These are phyloP conservation scores for Apiotrichum montevideense DNA, from an alignment of 1,284 basidiomycete genomes.

Conservation along the genomic window DNA sequence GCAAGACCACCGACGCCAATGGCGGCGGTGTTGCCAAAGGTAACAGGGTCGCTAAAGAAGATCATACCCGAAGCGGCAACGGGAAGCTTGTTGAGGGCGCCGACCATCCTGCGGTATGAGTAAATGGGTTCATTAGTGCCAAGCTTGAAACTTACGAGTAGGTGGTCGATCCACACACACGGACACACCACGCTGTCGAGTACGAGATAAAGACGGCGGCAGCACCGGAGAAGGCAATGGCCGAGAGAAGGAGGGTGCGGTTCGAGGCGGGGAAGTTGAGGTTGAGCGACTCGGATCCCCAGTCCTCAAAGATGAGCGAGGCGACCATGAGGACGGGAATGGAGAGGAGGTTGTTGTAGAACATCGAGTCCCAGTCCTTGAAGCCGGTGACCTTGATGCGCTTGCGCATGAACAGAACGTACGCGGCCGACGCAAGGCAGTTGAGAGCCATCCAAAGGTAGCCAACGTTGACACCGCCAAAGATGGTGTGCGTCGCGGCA, in stretches of 20 bases:
- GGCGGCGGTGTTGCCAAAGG: slow-evolving; percentile 79
- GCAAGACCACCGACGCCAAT: slow-evolving; percentile 86
- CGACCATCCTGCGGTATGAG: slow-evolving; percentile 74
- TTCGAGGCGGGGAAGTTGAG: slow-evolving; percentile 86
- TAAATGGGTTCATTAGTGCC: too few relatives aligned
- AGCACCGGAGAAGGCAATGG: slow-evolving; percentile 92
- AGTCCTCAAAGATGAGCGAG: slow-evolving; percentile 83
- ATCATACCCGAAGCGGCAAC: slow-evolving; percentile 94
- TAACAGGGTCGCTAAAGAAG: slow-evolving; percentile 87
- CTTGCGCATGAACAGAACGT: slow-evolving; percentile 94
- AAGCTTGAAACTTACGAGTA: slow-evolving; percentile 57
- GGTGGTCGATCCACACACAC: slow-evolving; percentile 92
- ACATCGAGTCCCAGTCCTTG: slow-evolving; percentile 99
- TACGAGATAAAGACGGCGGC: slow-evolving; percentile 97
- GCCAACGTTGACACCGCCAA: slow-evolving; percentile 64
- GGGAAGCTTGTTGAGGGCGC: slow-evolving; percentile 96
- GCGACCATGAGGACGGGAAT: slow-evolving; percentile 82
- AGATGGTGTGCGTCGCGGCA: slow-evolving; percentile 22
- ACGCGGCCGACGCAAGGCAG: slow-evolving; percentile 83
- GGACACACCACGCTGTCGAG: slow-evolving; percentile 97
- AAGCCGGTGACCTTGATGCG: slow-evolving; percentile 96
- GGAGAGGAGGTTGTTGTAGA: slow-evolving; percentile 95
- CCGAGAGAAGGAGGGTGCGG: slow-evolving; percentile 70
- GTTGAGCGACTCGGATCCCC: slow-evolving; percentile 70
- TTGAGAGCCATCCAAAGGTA: slow-evolving; percentile 97